Evolutionary conservation across 2,329 filamentous ascomycete genomes (phyloP).

Genomic region (Pyricularia pennisetigena): DNA sequence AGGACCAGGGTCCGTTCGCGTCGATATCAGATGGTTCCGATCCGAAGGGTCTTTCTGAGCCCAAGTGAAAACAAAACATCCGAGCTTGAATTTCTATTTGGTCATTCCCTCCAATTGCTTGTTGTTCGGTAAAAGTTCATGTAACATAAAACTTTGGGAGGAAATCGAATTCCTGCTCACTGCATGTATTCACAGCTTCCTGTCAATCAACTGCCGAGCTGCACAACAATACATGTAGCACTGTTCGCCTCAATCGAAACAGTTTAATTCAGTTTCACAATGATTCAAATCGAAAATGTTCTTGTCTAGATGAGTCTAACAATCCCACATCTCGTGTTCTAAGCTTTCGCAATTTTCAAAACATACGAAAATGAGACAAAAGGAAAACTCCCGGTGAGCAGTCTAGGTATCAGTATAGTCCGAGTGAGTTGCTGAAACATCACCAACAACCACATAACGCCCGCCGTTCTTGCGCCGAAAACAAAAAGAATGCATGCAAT

Average conservation of each 20-base stretch:
- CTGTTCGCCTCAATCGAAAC: not conserved
- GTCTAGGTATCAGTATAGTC: not conserved
- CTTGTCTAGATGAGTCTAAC: not conserved
- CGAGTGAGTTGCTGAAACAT: not conserved
- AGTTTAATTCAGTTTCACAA: not conserved
- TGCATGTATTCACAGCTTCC: not conserved
- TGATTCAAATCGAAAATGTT: not conserved
- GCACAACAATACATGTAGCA: not conserved
- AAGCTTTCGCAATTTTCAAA: not conserved
- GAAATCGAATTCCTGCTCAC: not conserved
- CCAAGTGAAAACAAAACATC: not conserved
- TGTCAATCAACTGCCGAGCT: not conserved
- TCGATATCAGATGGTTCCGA: not conserved
- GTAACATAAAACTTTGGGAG: not conserved
- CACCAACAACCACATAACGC: not conserved
- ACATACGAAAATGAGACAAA: not conserved
- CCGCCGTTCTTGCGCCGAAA: not conserved
- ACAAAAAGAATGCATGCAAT: not conserved
- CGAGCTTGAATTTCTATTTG: not conserved
- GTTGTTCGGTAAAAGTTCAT: not conserved
- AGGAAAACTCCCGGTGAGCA: not conserved
- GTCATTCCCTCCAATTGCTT: not conserved
- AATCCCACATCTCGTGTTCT: not conserved
- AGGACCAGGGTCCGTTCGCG: not conserved
- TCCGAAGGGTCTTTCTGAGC: not conserved